Evolutionary conservation across 2,329 filamentous ascomycete genomes (phyloP), one percentile per base, ranked within the genome.

Genomic region (Parastagonospora avenae): DNA sequence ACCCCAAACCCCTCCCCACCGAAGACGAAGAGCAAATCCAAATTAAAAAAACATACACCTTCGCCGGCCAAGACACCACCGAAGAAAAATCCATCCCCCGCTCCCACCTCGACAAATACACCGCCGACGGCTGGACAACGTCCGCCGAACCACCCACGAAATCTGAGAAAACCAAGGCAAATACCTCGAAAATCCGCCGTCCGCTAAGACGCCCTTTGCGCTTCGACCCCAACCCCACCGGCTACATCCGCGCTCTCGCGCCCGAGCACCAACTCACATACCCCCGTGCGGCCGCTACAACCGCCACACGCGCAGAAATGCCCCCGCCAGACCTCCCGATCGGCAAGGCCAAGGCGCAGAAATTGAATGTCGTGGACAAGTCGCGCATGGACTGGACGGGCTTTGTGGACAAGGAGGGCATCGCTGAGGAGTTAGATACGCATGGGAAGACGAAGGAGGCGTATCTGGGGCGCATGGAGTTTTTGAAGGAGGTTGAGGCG

Each of bases 31-130:
- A 78, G 36, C 70, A 63, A 74, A 42, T 91, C 61, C 82, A 81
- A 53, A 87, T 91, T 54, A 88, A 86, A 62, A 85, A 87, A 28
- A 87, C 84, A 11, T 91, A 90, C 74, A 88, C 87, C 62, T 91
- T 91, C 61, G 89, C 88, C 31, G 89, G 88, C 28, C 84, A 88
- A 63, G 80, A 87, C 10, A 85, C 89, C 62, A 88, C 82, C 0
- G 88, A 91, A 64, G 86, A 90, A 67, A 90, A 89, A 68, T 75
- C 86, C 9, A 85, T 91, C 1, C 76, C 84, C 3, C 64, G 63
- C 29, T 68, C 67, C 4, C 55, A 63, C 10, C 61, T 72, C 30
- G 62, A 61, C n/a, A 51, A 59, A 31, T 63, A 72, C 52, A 45
- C 65, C 16, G 48, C 63, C 11, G 62, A 67, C 12, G 70, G 69